Percentiles rank a stretch among this genome's conserved stretches.
phyloP scores from a whole-genome alignment of 2,329 filamentous ascomycete genomes.

The Alternaria tenuissima region DNA sequence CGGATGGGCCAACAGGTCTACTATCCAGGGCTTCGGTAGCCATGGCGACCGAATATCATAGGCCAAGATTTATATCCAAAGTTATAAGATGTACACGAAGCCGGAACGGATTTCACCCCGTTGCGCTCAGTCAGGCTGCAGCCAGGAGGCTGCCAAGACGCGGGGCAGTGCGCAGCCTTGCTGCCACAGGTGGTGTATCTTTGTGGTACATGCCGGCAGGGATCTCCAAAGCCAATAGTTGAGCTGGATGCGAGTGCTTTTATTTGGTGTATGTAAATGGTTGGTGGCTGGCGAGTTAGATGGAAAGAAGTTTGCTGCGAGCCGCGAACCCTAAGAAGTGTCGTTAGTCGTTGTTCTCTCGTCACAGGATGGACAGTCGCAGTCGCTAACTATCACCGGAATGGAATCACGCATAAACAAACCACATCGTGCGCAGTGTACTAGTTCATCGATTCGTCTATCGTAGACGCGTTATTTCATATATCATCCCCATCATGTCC shows the following conservation, averaged over 20 bases:
- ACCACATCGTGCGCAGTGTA: neutral
- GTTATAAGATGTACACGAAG: rapidly evolving
- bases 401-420: neutral
- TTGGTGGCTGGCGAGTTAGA: neutral
- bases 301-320: neutral
- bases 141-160: neutral
- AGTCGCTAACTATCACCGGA: neutral
- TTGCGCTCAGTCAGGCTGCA: neutral
- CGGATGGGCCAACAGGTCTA: no score
- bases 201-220: neutral
- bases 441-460: conserved; percentile 18
- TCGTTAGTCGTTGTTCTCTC: neutral
- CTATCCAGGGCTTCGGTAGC: rapidly evolving
- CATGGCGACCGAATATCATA: no score
- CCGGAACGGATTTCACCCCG: neutral
- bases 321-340: neutral
- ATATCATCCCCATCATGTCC: conserved; percentile 5
- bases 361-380: neutral
- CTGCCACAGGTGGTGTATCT: neutral
- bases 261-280: rapidly evolving
- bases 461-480: conserved; percentile 17
- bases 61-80: neutral
- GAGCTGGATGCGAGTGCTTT: no score
- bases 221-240: neutral
- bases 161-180: neutral